Conservation (phyloP, 176 grass and related monocot species). For the Miscanthus lutarioriparius region DNA sequence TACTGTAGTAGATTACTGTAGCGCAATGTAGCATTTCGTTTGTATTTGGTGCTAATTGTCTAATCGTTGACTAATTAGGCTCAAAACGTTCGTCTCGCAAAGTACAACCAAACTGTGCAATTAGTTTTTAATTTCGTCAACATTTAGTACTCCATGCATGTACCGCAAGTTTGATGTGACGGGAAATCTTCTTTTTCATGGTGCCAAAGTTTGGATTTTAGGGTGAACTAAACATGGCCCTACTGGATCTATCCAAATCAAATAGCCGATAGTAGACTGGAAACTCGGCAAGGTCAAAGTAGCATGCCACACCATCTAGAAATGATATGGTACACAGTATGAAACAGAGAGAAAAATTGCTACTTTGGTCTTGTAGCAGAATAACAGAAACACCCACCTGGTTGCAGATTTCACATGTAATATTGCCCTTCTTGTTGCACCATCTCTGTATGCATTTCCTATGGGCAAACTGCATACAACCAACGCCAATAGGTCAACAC, state of each 20-base stretch:
- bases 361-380: conserved; percentile 10
- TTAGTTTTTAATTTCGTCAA: too few species aligned
- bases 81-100: too few species aligned
- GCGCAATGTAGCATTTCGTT: too few species aligned
- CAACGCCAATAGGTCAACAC: conserved; percentile 20
- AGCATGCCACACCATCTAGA: neutral
- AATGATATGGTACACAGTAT: neutral
- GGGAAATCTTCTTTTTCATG: too few species aligned
- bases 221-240: too few species aligned
- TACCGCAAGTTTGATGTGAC: too few species aligned
- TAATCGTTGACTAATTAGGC: too few species aligned
- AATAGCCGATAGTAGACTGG: neutral
- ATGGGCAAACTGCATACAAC: conserved; percentile 77
- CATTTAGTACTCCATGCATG: too few species aligned
- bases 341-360: neutral
- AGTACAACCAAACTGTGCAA: too few species aligned
- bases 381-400: conserved; percentile 58
- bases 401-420: conserved; percentile 99
- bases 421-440: conserved; percentile 98
- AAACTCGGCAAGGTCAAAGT: neutral
- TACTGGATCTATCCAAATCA: conserved; percentile 6
- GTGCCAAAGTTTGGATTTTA: too few species aligned
- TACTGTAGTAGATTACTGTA: too few species aligned
- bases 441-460: conserved; percentile 99
- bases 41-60: too few species aligned